These are phyloP conservation scores for Vaccinium myrtillus DNA, from an alignment of 148 eudicot species.

Conservation along the genomic window DNA sequence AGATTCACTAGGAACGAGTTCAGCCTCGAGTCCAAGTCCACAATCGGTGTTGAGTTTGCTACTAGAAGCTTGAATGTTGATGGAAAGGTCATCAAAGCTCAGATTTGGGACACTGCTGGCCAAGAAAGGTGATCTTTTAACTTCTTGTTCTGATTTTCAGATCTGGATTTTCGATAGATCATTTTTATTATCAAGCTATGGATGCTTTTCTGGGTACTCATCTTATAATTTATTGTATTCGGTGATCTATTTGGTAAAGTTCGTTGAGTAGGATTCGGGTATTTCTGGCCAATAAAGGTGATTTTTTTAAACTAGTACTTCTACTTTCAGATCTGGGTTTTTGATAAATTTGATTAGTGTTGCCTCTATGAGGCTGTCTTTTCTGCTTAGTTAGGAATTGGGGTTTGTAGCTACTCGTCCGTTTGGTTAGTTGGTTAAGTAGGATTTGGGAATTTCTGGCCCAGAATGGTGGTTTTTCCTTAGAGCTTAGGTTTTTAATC, in stretches of 20 bases:
- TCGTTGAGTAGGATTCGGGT: not conserved
- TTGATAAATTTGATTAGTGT: not conserved
- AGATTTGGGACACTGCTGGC: slow-evolving; percentile 38
- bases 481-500: not conserved
- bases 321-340: slow-evolving; percentile 14
- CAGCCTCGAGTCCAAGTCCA: slow-evolving; percentile 61
- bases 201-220: not conserved
- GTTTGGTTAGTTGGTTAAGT: slow-evolving; percentile 1
- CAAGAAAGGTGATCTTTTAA: slow-evolving; percentile 22
- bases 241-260: not conserved
- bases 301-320: not conserved
- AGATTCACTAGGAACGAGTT: slow-evolving; percentile 56
- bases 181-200: slow-evolving; percentile 1
- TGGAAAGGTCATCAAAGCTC: slow-evolving; percentile 32
- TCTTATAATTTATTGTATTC: not conserved
- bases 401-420: slow-evolving; percentile 6
- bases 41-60: slow-evolving; percentile 44
- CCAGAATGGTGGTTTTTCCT: not conserved
- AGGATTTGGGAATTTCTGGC: not conserved
- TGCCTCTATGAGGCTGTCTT: not conserved
- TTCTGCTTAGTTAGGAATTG: not conserved
- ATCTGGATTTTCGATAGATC: not conserved
- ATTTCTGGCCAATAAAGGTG: not conserved
- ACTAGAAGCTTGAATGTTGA: slow-evolving; percentile 26
- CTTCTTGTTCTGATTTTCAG: not conserved